These are phyloP conservation scores for Carex sylvatica DNA, from an alignment of 202 grass and related monocot species.

Conservation along the genomic window DNA sequence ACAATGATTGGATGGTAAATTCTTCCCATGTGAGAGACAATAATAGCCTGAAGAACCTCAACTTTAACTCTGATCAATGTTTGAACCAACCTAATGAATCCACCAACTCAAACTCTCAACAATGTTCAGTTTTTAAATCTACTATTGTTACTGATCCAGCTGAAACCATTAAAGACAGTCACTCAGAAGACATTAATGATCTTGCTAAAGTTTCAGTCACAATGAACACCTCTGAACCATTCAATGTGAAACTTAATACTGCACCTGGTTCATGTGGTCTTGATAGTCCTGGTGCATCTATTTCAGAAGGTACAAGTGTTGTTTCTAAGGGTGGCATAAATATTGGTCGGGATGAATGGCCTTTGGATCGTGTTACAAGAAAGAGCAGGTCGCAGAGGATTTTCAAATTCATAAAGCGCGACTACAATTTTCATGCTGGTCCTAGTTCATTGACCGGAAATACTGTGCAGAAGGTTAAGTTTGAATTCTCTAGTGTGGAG, in stretches of 20 bases:
- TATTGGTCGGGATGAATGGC: not conserved
- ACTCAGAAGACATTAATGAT: conserved; percentile 8
- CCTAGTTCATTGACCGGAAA: not conserved
- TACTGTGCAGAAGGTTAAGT: not conserved
- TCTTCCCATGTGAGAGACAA: conserved; percentile 6
- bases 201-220: not conserved
- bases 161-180: conserved; percentile 4
- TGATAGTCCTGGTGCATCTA: conserved; percentile 2
- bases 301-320: not conserved
- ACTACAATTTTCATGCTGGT: not conserved
- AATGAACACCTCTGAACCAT: not conserved
- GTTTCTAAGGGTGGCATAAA: not conserved
- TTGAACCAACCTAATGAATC: conserved; percentile 22
- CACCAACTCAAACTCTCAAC: conserved; percentile 8
- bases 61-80: not conserved
- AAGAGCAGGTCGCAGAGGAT: conserved; percentile 13
- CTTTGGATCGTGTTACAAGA: not conserved
- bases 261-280: not conserved
- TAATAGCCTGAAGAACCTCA: not conserved
- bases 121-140: conserved; percentile 12
- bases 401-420: not conserved
- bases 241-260: conserved; percentile 5
- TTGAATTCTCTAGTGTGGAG: not conserved
- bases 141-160: not conserved
- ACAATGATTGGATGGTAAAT: conserved; percentile 1